Conservation (phyloP, 2,329 filamentous ascomycete species). For the Incumbomyces delicatus region DNA sequence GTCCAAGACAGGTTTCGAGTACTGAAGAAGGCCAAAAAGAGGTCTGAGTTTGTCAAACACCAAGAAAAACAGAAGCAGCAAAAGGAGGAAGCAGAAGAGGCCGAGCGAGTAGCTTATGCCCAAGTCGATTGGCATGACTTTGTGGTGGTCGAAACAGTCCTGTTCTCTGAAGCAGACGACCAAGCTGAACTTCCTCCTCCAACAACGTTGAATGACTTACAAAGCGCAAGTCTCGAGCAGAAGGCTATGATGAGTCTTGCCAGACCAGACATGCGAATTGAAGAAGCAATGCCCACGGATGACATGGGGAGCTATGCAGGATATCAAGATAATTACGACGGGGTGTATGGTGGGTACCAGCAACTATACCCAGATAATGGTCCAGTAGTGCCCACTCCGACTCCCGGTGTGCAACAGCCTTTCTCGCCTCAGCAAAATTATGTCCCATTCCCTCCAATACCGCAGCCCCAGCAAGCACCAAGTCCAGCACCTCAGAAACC, state of each 20-base stretch:
- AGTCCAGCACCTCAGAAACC: constrained; percentile 63
- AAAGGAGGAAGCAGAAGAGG: constrained; percentile 78
- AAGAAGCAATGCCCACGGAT: constrained; percentile 86
- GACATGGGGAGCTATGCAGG: constrained; percentile 46
- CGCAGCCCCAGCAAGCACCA: constrained; percentile 43
- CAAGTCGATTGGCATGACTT: constrained; percentile 99
- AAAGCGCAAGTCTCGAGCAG: constrained; percentile 89
- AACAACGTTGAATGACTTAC: constrained; percentile 79
- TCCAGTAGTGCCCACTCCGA: constrained; percentile 25
- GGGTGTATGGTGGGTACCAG: constrained; percentile 25
- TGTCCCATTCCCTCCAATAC: constrained; percentile 26
- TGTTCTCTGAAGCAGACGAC: constrained; percentile 84
- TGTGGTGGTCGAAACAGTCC: constrained; percentile 85
- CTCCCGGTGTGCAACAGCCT: constrained; percentile 20
- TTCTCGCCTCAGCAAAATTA: constrained; percentile 24
- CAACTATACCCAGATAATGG: constrained; percentile 28
- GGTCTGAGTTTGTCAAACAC: constrained; percentile 77
- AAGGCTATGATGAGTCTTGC: constrained; percentile 83
- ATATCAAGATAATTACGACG: constrained; percentile 30
- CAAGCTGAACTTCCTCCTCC: constrained; percentile 77
- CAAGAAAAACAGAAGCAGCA: constrained; percentile 77
- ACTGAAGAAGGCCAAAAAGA: constrained; percentile 68
- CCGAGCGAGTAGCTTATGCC: constrained; percentile 66
- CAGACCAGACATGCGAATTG: constrained; percentile 67
- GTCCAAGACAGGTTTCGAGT: constrained; percentile 70